phyloP scores from a whole-genome alignment of 2,329 filamentous ascomycete genomes.

The Grosmannia huntii region DNA sequence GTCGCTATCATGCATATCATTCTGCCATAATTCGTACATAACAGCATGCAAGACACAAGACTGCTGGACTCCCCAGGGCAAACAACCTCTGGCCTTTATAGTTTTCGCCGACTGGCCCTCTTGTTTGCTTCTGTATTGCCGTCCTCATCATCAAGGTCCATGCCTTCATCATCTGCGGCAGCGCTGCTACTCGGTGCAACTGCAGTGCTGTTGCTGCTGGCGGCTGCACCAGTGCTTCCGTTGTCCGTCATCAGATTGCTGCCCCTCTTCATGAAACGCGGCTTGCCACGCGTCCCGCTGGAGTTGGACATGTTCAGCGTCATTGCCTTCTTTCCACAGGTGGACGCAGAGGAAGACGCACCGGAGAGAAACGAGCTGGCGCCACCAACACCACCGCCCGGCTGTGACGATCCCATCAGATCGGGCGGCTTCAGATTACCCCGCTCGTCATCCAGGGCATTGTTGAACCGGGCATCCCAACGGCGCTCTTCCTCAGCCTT shows the following conservation, averaged over 20 bases:
- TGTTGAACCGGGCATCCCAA: conserved; percentile 34
- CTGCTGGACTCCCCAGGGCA: background rate
- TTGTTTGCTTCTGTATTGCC: conserved; percentile 35
- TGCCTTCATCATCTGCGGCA: conserved; percentile 16
- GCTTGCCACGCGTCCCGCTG: conserved; percentile 9
- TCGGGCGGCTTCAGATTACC: conserved; percentile 8
- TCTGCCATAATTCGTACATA: background rate
- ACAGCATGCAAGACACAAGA: background rate
- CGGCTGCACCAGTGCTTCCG: background rate
- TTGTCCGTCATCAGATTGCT: conserved; percentile 14
- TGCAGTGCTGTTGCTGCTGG: background rate
- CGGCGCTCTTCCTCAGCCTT: conserved; percentile 37
- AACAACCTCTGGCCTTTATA: conserved; percentile 21
- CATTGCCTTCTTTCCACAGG: background rate
- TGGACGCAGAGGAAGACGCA: background rate
- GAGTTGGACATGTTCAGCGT: conserved; percentile 6
- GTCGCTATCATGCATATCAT: background rate
- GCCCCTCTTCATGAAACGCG: conserved; percentile 22
- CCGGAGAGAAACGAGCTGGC: conserved; percentile 8
- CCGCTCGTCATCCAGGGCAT: conserved; percentile 34
- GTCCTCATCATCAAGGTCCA: conserved; percentile 41
- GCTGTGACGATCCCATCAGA: background rate
- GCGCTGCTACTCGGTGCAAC: no score
- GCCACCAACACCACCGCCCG: conserved; percentile 9
- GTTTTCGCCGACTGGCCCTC: conserved; percentile 39